Evolutionary conservation across 2,329 filamentous ascomycete species (phyloP).

Genomic region (Aspergillus pseudoterreus): DNA sequence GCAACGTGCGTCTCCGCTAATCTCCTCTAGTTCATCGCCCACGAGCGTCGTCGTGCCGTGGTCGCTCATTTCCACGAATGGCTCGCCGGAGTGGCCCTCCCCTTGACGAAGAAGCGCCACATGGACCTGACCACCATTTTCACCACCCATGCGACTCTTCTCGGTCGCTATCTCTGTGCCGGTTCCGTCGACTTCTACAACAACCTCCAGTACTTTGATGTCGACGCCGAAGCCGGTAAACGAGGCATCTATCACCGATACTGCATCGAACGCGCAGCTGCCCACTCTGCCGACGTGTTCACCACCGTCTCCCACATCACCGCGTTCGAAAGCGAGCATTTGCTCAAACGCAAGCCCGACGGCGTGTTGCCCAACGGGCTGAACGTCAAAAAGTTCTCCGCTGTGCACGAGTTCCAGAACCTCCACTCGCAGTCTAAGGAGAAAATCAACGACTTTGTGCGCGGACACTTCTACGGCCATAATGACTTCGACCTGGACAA

Average conservation of each 20-base stretch:
- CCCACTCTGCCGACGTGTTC: slow-evolving; percentile 92
- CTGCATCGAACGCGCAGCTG: slow-evolving; percentile 91
- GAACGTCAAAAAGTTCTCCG: slow-evolving; percentile 97
- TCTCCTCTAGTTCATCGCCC: slow-evolving; percentile 73
- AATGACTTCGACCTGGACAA: slow-evolving; percentile 97
- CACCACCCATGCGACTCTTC: slow-evolving; percentile 92
- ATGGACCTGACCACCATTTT: slow-evolving; percentile 98
- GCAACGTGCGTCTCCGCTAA: not conserved
- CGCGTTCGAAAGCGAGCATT: slow-evolving; percentile 94
- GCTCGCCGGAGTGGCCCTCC: slow-evolving; percentile 90
- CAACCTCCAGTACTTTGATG: slow-evolving; percentile 94
- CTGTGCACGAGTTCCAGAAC: slow-evolving; percentile 98
- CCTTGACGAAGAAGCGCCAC: slow-evolving; percentile 84
- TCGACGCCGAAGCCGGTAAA: slow-evolving; percentile 94
- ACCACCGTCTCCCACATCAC: slow-evolving; percentile 99
- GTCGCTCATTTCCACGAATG: slow-evolving; percentile 99
- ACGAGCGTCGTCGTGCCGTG: slow-evolving; percentile 86
- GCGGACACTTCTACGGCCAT: slow-evolving; percentile 97
- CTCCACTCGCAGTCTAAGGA: slow-evolving; percentile 94
- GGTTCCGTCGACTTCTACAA: slow-evolving; percentile 99
- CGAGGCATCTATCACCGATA: slow-evolving; percentile 98
- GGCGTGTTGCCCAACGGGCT: slow-evolving; percentile 94
- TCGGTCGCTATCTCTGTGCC: slow-evolving; percentile 93
- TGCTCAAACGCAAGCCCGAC: slow-evolving; percentile 95
- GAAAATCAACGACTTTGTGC: slow-evolving; percentile 97